A percentile compares a stretch with the other conserved stretches of the same genome.
These are phyloP conservation scores for Suillus occidentalis DNA, from an alignment of 768 basidiomycete species.

Conservation along the genomic window DNA sequence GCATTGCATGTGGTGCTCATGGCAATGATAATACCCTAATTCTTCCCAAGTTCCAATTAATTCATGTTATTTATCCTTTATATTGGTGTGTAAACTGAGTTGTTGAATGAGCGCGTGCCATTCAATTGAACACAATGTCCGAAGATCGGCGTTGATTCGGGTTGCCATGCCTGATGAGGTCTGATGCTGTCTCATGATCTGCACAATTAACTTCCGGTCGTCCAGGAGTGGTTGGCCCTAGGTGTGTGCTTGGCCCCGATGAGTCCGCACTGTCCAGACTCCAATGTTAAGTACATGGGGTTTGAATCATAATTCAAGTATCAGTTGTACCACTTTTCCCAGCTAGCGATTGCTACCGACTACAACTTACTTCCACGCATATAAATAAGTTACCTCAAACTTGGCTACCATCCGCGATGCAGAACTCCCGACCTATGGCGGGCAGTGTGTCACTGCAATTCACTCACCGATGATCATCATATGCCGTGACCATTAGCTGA, in stretches of 20 bases:
- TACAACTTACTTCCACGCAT: background rate
- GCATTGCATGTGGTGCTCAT: background rate
- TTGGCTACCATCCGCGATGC: slow-evolving; percentile 1
- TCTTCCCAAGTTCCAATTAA: background rate
- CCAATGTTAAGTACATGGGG: background rate
- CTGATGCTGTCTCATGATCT: background rate
- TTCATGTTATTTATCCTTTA: background rate
- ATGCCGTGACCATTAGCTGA: slow-evolving; percentile 6
- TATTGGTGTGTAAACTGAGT: background rate
- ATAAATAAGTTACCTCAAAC: slow-evolving; percentile 2
- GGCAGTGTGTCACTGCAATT: slow-evolving; percentile 2
- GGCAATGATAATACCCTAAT: background rate
- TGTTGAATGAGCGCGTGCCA: background rate
- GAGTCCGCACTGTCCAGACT: background rate
- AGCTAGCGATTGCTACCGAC: background rate
- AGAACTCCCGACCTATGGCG: background rate
- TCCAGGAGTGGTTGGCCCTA: background rate
- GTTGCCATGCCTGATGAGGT: background rate
- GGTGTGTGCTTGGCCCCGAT: background rate
- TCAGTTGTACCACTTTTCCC: background rate
- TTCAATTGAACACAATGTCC: background rate
- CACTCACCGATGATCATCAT: background rate
- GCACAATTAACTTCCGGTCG: background rate
- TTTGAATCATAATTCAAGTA: background rate
- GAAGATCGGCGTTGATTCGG: background rate